phyloP scores from a whole-genome alignment of 163 green algal genomes.

The Scenedesmus sp. region DNA sequence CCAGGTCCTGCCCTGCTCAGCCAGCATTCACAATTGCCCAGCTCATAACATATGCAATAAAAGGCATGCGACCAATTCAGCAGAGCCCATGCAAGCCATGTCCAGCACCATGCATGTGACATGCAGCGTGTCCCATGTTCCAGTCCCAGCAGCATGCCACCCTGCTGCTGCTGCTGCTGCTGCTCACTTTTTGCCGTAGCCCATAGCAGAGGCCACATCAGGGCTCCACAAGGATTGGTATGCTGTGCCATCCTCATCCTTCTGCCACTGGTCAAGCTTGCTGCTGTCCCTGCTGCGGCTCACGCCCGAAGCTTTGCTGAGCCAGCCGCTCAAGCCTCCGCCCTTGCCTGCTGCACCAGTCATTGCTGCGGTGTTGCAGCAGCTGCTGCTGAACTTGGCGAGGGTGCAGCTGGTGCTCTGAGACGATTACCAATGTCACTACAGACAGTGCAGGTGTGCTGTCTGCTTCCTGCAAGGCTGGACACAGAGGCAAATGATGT shows the following conservation, averaged over 20 bases:
- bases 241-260: background rate
- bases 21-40: too few species aligned
- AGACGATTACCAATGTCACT: too few species aligned
- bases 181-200: constrained; percentile 39
- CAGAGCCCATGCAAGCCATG: background rate
- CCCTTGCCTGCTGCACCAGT: background rate
- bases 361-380: background rate
- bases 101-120: background rate
- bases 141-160: background rate
- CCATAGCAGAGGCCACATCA: constrained; percentile 37
- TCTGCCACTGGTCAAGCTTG: constrained; percentile 11
- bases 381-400: background rate
- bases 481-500: too few species aligned
- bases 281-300: background rate
- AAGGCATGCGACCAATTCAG: background rate
- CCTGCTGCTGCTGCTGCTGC: background rate
- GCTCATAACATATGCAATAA: too few species aligned
- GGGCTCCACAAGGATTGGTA: constrained; percentile 24
- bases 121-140: background rate
- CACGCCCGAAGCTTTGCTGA: background rate
- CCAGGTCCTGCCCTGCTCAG: too few species aligned
- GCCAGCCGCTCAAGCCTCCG: background rate
- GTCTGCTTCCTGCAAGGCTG: background rate
- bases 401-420: background rate
- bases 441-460: background rate